phyloP scores from a whole-genome alignment of 768 basidiomycete genomes.

The Kwoniella sp. region DNA sequence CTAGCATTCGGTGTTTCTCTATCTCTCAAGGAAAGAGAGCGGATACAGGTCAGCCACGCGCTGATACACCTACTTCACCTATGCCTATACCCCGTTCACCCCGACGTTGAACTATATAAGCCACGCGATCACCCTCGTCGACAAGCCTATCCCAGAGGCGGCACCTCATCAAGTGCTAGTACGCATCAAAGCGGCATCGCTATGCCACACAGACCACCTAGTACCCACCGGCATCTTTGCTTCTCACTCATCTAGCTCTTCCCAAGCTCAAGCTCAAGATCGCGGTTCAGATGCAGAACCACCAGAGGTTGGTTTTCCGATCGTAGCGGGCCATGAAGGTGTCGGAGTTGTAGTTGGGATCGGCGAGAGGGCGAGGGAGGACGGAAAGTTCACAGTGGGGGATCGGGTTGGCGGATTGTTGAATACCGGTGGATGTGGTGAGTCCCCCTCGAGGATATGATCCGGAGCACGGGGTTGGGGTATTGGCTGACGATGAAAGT shows the following conservation, averaged over 20 bases:
- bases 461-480: too few species aligned
- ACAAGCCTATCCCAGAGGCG: conserved; percentile 9
- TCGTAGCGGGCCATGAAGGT: conserved; percentile 25
- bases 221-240: neutral
- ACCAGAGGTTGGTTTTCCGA: conserved; percentile 5
- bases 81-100: too few species aligned
- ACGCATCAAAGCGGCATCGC: conserved; percentile 21
- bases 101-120: neutral
- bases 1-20: too few species aligned
- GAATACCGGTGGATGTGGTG: conserved; percentile 1
- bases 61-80: too few species aligned
- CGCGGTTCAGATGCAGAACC: too few species aligned
- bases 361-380: conserved; percentile 6
- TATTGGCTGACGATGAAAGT: too few species aligned
- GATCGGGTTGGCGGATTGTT: conserved; percentile 10
- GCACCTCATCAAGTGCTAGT: conserved; percentile 12
- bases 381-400: conserved; percentile 1
- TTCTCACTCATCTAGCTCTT: too few species aligned
- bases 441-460: too few species aligned
- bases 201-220: conserved; percentile 27
- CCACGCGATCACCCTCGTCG: neutral
- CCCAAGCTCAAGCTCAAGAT: too few species aligned
- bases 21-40: too few species aligned
- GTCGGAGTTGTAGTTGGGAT: conserved; percentile 18
- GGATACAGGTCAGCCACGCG: too few species aligned